Evolutionary conservation across 441 rosid species (phyloP).

Genomic region (Arabidopsis lyrata): DNA sequence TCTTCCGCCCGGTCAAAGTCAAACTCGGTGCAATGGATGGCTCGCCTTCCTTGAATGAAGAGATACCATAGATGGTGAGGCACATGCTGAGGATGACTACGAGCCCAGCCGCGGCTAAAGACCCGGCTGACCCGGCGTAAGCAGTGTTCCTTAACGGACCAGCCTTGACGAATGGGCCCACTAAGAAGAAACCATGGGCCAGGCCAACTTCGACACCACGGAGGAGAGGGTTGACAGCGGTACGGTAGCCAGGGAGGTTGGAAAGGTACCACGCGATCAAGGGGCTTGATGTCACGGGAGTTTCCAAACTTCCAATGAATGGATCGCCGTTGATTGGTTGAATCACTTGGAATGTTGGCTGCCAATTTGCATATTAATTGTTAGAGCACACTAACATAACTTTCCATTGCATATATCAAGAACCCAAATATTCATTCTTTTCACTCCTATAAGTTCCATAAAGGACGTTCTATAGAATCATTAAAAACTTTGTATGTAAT

Average conservation of each 20-base stretch:
- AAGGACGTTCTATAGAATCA: neutral
- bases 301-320: slow-evolving; percentile 94
- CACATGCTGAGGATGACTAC: slow-evolving; percentile 86
- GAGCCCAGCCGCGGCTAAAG: slow-evolving; percentile 88
- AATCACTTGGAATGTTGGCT: slow-evolving; percentile 92
- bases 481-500: neutral
- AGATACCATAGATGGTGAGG: slow-evolving; percentile 85
- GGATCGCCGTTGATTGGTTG: slow-evolving; percentile 99
- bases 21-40: slow-evolving; percentile 81
- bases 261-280: slow-evolving; percentile 94
- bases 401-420: neutral
- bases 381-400: neutral
- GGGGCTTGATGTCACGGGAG: slow-evolving; percentile 94
- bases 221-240: slow-evolving; percentile 94
- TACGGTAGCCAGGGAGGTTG: slow-evolving; percentile 91
- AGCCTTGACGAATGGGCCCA: slow-evolving; percentile 88
- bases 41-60: slow-evolving; percentile 85
- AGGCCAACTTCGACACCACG: slow-evolving; percentile 89
- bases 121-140: slow-evolving; percentile 79
- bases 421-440: neutral
- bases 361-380: slow-evolving; percentile 28
- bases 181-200: slow-evolving; percentile 86
- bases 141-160: slow-evolving; percentile 92
- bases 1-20: slow-evolving; percentile 93
- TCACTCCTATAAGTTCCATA: neutral